Percentiles rank a stretch among this genome's conserved stretches.
Evolutionary conservation across 192 early-diverging fungal genomes (phyloP).

Genomic region (Entophlyctis luteolus): DNA sequence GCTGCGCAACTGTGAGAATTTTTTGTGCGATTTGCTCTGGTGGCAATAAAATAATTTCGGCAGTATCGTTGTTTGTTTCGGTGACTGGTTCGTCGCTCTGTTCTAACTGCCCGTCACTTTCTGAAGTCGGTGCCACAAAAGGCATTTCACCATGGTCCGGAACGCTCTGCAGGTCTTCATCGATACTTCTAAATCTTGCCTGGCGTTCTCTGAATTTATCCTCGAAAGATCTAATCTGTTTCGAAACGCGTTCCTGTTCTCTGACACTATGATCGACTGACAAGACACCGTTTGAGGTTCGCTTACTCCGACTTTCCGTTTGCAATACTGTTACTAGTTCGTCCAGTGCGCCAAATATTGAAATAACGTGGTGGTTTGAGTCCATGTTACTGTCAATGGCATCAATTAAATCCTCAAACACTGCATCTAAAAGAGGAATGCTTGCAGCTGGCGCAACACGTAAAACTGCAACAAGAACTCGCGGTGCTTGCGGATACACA

Average conservation of each 20-base stretch:
- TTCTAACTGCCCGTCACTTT: background rate
- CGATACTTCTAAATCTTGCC: no score
- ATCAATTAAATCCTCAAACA: constrained; percentile 38
- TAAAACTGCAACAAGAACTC: constrained; percentile 30
- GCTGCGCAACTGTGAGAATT: constrained; percentile 24
- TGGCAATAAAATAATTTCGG: background rate
- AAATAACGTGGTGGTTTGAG: background rate
- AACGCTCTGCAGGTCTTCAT: background rate
- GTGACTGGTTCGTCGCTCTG: background rate
- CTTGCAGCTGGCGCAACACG: constrained; percentile 23
- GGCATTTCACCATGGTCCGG: background rate
- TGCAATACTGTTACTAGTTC: constrained; percentile 14
- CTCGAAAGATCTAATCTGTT: constrained; percentile 27
- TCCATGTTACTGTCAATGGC: constrained; percentile 27
- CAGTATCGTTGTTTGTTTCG: background rate
- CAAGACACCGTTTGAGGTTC: background rate
- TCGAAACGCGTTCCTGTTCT: background rate
- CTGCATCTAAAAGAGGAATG: constrained; percentile 34
- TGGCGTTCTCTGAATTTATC: background rate
- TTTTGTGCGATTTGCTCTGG: constrained; percentile 28
- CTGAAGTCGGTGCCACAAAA: background rate
- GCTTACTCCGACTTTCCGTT: background rate
- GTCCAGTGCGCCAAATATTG: constrained; percentile 26
- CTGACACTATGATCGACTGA: background rate
- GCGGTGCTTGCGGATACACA: constrained; percentile 27